These are phyloP conservation scores for Spathaspora arborariae DNA, from an alignment of 805 yeast species.

Conservation along the genomic window DNA sequence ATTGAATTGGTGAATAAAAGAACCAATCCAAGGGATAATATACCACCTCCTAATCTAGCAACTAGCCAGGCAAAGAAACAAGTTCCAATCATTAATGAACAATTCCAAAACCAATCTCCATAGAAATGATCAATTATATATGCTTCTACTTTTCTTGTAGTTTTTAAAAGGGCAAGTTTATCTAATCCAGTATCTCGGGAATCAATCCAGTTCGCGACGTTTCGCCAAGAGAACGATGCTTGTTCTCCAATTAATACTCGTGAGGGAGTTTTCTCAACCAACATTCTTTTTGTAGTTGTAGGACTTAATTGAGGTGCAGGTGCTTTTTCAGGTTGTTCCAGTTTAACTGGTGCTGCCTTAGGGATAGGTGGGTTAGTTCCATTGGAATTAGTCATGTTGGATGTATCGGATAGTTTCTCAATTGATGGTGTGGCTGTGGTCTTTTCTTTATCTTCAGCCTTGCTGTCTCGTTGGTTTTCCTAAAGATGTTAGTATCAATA, in stretches of 20 bases:
- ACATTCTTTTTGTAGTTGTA: conserved; percentile 2
- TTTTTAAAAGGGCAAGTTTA: conserved; percentile 21
- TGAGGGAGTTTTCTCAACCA: not conserved
- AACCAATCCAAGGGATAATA: conserved; percentile 59
- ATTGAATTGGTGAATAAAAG: conserved; percentile 60
- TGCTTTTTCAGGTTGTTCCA: too few relatives aligned
- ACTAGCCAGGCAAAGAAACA: conserved; percentile 69
- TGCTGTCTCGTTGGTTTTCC: too few relatives aligned
- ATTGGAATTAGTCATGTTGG: too few relatives aligned
- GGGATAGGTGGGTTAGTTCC: too few relatives aligned
- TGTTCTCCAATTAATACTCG: conserved; percentile 23
- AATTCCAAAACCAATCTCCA: conserved; percentile 72
- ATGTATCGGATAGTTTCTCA: too few relatives aligned
- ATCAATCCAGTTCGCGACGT: conserved; percentile 34
- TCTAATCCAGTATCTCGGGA: conserved; percentile 12
- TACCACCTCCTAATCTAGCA: conserved; percentile 61
- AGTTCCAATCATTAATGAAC: conserved; percentile 59
- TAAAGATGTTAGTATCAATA: too few relatives aligned
- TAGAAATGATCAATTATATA: conserved; percentile 67
- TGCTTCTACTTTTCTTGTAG: conserved; percentile 42
- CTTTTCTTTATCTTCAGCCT: too few relatives aligned
- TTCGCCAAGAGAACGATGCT: conserved; percentile 38
- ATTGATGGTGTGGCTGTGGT: too few relatives aligned
- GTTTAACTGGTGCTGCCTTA: not conserved
- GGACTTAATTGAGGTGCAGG: too few relatives aligned